Percentiles rank a stretch among this genome's conserved stretches.
These are phyloP conservation scores for Diaporthe longicolla DNA, from an alignment of 2,329 filamentous ascomycete species.

Conservation along the genomic window DNA sequence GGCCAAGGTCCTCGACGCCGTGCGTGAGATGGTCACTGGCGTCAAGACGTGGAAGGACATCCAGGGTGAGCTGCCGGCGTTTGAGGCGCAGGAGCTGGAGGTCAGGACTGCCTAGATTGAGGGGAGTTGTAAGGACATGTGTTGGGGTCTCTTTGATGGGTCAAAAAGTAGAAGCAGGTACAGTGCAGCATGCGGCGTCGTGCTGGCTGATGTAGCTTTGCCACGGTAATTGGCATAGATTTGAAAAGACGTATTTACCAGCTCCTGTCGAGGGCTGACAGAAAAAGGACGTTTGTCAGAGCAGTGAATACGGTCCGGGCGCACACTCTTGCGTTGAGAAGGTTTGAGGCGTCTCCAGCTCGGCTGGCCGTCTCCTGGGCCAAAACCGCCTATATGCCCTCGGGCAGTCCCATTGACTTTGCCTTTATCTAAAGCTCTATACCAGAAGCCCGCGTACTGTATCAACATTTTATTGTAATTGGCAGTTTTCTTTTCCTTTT, in stretches of 20 bases:
- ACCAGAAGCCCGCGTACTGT: too few species aligned
- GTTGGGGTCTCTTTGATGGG: neutral
- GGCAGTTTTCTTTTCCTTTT: too few species aligned
- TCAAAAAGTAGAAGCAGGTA: conserved; percentile 3
- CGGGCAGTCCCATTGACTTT: too few species aligned
- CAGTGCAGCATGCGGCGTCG: conserved; percentile 4
- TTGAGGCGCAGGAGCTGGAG: conserved; percentile 81
- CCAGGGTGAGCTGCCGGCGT: conserved; percentile 83
- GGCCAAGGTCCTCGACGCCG: conserved; percentile 84
- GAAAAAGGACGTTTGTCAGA: neutral
- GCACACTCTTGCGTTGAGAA: neutral
- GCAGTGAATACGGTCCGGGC: neutral
- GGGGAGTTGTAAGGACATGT: neutral
- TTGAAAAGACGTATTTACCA: neutral
- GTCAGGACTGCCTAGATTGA: conserved; percentile 43
- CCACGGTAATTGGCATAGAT: neutral
- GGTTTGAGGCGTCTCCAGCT: neutral
- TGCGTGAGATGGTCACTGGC: conserved; percentile 64
- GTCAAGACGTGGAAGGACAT: conserved; percentile 77
- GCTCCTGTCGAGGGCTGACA: neutral
- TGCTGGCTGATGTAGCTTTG: conserved; percentile 12
- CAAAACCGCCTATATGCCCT: neutral
- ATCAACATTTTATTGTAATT: too few species aligned
- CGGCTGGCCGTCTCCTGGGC: neutral
- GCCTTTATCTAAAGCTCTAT: neutral